phyloP scores from a whole-genome alignment of 768 basidiomycete species.

The Kwoniella mangroviensis region DNA sequence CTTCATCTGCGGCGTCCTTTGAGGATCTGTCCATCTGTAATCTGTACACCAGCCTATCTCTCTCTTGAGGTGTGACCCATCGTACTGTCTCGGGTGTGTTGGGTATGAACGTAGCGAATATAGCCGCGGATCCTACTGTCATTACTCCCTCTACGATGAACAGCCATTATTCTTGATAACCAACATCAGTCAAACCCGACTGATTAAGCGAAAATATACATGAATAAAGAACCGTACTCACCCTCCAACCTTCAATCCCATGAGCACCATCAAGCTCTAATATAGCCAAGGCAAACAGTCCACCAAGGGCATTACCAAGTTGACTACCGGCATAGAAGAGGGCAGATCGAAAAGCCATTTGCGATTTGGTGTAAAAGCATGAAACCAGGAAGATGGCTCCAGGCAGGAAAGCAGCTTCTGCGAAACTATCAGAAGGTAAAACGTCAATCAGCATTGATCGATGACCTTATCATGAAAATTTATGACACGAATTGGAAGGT shows the following conservation, averaged over 20 bases:
- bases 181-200: too few species aligned
- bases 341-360: slow-evolving; percentile 46
- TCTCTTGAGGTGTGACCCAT: slow-evolving; percentile 60
- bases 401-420: slow-evolving; percentile 50
- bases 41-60: slow-evolving; percentile 39
- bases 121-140: slow-evolving; percentile 15
- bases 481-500: slow-evolving; percentile 1
- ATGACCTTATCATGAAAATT: too few species aligned
- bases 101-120: slow-evolving; percentile 60
- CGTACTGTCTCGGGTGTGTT: slow-evolving; percentile 82
- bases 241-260: slow-evolving; percentile 43
- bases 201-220: too few species aligned
- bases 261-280: slow-evolving; percentile 40
- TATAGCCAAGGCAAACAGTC: slow-evolving; percentile 52
- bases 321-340: slow-evolving; percentile 48
- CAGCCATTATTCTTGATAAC: slow-evolving; percentile 33
- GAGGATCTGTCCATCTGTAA: slow-evolving; percentile 46
- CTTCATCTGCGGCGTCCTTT: slow-evolving; percentile 45
- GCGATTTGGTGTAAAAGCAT: slow-evolving; percentile 43
- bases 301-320: slow-evolving; percentile 51
- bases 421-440: slow-evolving; percentile 15
- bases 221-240: neutral
- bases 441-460: neutral
- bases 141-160: slow-evolving; percentile 36
- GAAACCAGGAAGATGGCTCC: slow-evolving; percentile 45